phyloP scores from a whole-genome alignment of 1,284 basidiomycete species.

The Crepidotus sp. region DNA sequence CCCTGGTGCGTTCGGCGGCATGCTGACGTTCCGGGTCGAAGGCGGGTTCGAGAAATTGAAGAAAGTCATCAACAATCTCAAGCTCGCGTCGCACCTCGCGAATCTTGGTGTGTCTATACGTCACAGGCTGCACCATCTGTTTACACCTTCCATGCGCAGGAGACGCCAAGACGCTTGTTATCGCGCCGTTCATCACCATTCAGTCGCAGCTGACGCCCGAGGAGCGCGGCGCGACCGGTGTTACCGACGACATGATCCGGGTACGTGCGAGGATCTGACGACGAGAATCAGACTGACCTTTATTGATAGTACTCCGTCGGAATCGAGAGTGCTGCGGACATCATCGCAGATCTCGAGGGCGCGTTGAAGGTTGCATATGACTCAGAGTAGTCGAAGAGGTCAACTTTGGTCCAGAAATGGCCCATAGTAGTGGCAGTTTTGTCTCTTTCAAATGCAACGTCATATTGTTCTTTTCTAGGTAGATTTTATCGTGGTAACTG shows the following conservation, averaged over 20 bases:
- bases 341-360: slow-evolving; percentile 77
- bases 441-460: no score
- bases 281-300: not conserved
- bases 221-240: slow-evolving; percentile 65
- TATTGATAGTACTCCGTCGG: slow-evolving; percentile 36
- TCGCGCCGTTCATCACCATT: slow-evolving; percentile 78
- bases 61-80: slow-evolving; percentile 9
- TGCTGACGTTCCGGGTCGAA: slow-evolving; percentile 13
- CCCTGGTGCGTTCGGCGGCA: slow-evolving; percentile 1
- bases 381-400: not conserved
- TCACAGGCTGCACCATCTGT: not conserved
- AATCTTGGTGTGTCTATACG: slow-evolving; percentile 20
- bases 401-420: no score
- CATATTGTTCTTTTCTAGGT: no score
- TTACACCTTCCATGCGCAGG: slow-evolving; percentile 19
- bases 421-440: no score
- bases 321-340: slow-evolving; percentile 78
- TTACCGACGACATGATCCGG: slow-evolving; percentile 74
- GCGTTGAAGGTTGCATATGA: slow-evolving; percentile 31
- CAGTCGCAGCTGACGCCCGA: slow-evolving; percentile 69
- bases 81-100: slow-evolving; percentile 9
- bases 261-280: slow-evolving; percentile 32
- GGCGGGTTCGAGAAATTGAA: slow-evolving; percentile 11
- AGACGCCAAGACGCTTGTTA: slow-evolving; percentile 75
- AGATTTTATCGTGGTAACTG: no score